Base-by-base conservation (phyloP, 2,329 filamentous ascomycete genomes). In the Beauveria sp. region DNA sequence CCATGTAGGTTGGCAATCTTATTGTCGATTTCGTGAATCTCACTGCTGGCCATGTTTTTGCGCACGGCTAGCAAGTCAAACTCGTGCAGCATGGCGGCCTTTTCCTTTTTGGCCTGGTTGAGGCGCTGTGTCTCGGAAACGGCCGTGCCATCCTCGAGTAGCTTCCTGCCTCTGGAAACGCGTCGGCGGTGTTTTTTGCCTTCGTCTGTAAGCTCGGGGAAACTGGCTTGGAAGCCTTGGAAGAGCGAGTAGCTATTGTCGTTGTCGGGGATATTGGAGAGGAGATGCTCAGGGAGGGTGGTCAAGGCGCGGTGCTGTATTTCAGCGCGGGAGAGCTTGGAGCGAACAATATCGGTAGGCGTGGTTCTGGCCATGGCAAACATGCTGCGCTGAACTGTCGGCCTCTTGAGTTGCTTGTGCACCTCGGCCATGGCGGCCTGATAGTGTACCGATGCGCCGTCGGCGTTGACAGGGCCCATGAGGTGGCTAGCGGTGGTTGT, bases 1-100 rank as follows among this genome's bases (percentile, higher is more conserved):
- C 86, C 91, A 67, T 91, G 88, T 60, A 99, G 79, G 73, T 98
- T 98, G 63, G 91, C 86, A 65, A 99, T 93, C 75, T 98, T 99
- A 76, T 89, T 93, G 76, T 99, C 95, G 64, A 99, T 96, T 70
- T 99, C 95, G 63, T 87, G 86, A 63, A 99, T 98, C 74, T 99
- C 95, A 65, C 91, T 90, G 69, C 91, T 95, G 67, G 93, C 93
- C 93, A 99, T 97, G 71, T 95, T 96, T 75, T 99, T 99, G 63
- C 95, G 85, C 64, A 98, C 86, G 3, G 88, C 84, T 77, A 98
- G 86, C 85, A 97, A 90, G 70, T 98, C 92, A 67, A 99, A 79
- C 66, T 91, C 85, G 73, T 96, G 92, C 77, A 89, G 87, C 77
- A 97, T 82, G 59, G 84, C 80, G 49, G 88, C 84, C 73, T 90